phyloP scores from a whole-genome alignment of 2,329 filamentous ascomycete species.

The Pseudogymnoascus sp. region DNA sequence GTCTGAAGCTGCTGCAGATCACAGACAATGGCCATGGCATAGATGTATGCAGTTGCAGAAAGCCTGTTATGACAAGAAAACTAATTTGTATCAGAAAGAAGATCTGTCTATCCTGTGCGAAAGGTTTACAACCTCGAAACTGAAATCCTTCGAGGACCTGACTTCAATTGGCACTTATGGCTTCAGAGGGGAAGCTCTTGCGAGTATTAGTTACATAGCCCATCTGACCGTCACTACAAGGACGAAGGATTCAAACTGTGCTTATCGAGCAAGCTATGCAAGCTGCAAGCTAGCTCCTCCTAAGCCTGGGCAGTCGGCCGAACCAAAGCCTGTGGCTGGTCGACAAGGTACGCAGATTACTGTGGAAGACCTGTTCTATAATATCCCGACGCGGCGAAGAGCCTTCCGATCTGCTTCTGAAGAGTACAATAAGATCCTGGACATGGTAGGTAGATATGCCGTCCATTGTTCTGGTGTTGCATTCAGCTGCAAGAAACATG shows the following conservation, averaged over 20 bases:
- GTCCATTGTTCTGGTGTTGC: slow-evolving; percentile 86
- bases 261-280: slow-evolving; percentile 83
- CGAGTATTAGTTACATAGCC: slow-evolving; percentile 97
- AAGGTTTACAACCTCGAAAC: slow-evolving; percentile 92
- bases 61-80: neutral
- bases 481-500: slow-evolving; percentile 95
- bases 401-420: slow-evolving; percentile 89
- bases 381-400: slow-evolving; percentile 75
- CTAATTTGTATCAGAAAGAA: slow-evolving; percentile 54
- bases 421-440: slow-evolving; percentile 96
- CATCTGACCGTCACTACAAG: slow-evolving; percentile 93
- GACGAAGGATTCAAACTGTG: slow-evolving; percentile 76
- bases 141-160: slow-evolving; percentile 88
- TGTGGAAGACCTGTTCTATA: slow-evolving; percentile 96
- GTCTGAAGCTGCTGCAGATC: slow-evolving; percentile 89
- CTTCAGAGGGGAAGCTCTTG: slow-evolving; percentile 92
- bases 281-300: slow-evolving; percentile 71
- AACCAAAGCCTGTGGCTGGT: slow-evolving; percentile 82
- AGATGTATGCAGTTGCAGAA: slow-evolving; percentile 49
- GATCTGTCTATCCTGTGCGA: slow-evolving; percentile 89
- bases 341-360: slow-evolving; percentile 88
- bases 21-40: slow-evolving; percentile 97
- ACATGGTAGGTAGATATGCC: slow-evolving; percentile 87
- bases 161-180: slow-evolving; percentile 87
- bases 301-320: slow-evolving; percentile 78